Conservation (phyloP, 139 green algal species). For the Micromonas pusilla region DNA sequence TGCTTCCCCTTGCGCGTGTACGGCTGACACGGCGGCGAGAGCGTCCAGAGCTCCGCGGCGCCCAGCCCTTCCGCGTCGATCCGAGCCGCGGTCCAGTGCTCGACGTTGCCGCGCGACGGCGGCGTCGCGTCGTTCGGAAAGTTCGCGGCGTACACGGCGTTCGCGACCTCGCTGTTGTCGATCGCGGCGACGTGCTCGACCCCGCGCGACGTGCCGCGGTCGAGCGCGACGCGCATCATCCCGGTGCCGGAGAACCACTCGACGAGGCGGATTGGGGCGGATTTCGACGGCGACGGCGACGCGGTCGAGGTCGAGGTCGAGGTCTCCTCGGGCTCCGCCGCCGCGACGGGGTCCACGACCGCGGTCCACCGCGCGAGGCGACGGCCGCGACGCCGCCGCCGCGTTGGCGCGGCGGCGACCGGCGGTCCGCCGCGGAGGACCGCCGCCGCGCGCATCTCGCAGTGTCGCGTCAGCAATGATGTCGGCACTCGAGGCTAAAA, state of each 20-base stretch:
- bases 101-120: conserved; percentile 45
- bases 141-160: conserved; percentile 63
- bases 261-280: too few species aligned
- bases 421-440: too few species aligned
- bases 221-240: conserved; percentile 34
- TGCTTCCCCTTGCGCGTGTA: conserved; percentile 64
- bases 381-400: too few species aligned
- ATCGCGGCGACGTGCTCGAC: conserved; percentile 50
- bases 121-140: conserved; percentile 44
- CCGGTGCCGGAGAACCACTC: conserved; percentile 70
- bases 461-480: too few species aligned
- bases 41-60: conserved; percentile 54
- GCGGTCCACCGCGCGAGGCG: too few species aligned
- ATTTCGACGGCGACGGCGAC: too few species aligned
- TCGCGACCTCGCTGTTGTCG: conserved; percentile 66
- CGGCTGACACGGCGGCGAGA: conserved; percentile 73
- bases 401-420: too few species aligned
- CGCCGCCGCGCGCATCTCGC: too few species aligned
- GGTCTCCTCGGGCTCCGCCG: too few species aligned
- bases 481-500: too few species aligned
- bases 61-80: conserved; percentile 33
- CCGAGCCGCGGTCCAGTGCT: conserved; percentile 34
- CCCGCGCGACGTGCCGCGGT: conserved; percentile 39
- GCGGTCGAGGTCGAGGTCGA: too few species aligned
- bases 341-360: too few species aligned